Evolutionary conservation across 805 yeast genomes (phyloP).

Genomic region (Candida ascalaphidarum): DNA sequence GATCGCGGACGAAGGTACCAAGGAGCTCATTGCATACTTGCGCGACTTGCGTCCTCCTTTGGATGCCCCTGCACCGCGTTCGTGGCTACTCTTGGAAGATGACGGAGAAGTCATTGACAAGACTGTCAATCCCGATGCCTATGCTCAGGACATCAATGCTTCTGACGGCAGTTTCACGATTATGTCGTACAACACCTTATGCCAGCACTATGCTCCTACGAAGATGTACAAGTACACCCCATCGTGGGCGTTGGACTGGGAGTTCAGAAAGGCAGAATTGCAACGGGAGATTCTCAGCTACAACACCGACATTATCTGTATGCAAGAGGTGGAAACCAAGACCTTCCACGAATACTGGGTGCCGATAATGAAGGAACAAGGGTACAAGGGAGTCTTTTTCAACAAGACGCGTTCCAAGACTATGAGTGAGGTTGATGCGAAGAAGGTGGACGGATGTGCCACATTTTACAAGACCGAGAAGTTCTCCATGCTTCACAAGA

Average conservation of each 20-base stretch:
- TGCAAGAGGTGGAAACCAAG: slow-evolving; percentile 91
- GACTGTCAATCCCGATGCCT: slow-evolving; percentile 20
- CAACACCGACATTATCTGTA: slow-evolving; percentile 73
- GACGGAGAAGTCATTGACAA: slow-evolving; percentile 56
- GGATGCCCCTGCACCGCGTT: slow-evolving; percentile 62
- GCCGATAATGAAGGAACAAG: slow-evolving; percentile 61
- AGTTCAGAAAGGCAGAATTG: slow-evolving; percentile 71
- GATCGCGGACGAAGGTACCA: slow-evolving; percentile 75
- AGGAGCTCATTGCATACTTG: slow-evolving; percentile 68
- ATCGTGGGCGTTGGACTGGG: slow-evolving; percentile 95
- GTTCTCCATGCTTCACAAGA: slow-evolving; percentile 64
- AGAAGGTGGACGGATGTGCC: slow-evolving; percentile 98
- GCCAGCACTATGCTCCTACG: slow-evolving; percentile 93
- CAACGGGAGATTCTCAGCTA: slow-evolving; percentile 61
- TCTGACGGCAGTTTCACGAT: slow-evolving; percentile 52
- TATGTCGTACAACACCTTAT: slow-evolving; percentile 82
- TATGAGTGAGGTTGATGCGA: slow-evolving; percentile 70
- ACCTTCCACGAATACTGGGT: slow-evolving; percentile 83
- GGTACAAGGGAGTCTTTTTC: slow-evolving; percentile 76
- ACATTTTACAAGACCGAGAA: slow-evolving; percentile 67
- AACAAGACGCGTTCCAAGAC: slow-evolving; percentile 90
- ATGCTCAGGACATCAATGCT: slow-evolving; percentile 17
- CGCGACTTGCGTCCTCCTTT: slow-evolving; percentile 76
- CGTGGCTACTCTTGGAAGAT: slow-evolving; percentile 73
- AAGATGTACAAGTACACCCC: slow-evolving; percentile 92